Evolutionary conservation across 768 basidiomycete genomes (phyloP), one percentile per base, ranked within the genome.

Genomic region (Pisolithus tinctorius): DNA sequence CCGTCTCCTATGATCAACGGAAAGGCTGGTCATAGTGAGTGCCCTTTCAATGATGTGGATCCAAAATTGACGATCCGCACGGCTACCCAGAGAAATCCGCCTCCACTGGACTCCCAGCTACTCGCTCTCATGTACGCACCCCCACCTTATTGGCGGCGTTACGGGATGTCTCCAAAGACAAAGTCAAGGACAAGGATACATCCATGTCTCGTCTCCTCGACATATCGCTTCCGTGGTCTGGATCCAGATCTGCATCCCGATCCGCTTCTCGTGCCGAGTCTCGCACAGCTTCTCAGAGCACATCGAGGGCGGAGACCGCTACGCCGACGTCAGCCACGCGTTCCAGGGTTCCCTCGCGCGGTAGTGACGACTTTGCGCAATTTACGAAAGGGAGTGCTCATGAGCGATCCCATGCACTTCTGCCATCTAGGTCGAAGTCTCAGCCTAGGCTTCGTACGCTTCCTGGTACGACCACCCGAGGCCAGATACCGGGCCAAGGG

Each of bases 21-120:
- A 6, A 45, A 48, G 20, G 27, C 39, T 16, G 34, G 63, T 16
- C 78, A 82, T 58, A 72, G 79, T 81, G 57, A 50, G 78, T 67
- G 37, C 6, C 27, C 20, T 3, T 2, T n/a, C 39, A 9, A 47
- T 41, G 30, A 23, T 14, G 34, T 14, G 11, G n/a, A 25, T 27
- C 31, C 8, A 49, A 58, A 11, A 51, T 49, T 42, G 11, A 34
- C 11, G 13, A 11, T 13, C 11, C 11, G 31, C 20, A 20, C 11
- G 34, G 11, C 34, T 34, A 29, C n/a, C 1, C 57, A 75, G 73
- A 61, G 51, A 72, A 70, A 63, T 58, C 65, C 0, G 62, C 60
- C 7, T 74, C 67, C 40, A 55, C 65, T 17, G 51, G 37, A 0
- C 51, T 57, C 23, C 26, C 56, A 7, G 7, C 27, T 0, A 40